These are phyloP conservation scores for Panus rudis DNA, from an alignment of 768 basidiomycete species.

Conservation along the genomic window DNA sequence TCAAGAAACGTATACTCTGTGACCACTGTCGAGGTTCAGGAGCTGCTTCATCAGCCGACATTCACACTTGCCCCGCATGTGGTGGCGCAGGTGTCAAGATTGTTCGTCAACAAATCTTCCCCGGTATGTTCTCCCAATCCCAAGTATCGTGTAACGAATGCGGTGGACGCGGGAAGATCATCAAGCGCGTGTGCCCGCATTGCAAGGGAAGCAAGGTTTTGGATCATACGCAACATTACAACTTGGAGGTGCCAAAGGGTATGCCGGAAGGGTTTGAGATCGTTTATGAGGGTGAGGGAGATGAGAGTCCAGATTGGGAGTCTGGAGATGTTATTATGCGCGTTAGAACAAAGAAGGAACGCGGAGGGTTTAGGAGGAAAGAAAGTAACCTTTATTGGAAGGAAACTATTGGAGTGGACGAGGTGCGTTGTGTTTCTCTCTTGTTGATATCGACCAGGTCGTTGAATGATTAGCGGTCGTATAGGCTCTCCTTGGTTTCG, in stretches of 20 bases:
- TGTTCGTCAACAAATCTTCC: conserved; percentile 90
- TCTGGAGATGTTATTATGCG: conserved; percentile 88
- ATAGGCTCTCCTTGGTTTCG: conserved; percentile 95
- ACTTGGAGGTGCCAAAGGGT: conserved; percentile 79
- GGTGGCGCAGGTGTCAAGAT: conserved; percentile 81
- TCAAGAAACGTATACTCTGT: conserved; percentile 88
- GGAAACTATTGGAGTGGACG: conserved; percentile 85
- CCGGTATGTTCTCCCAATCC: conserved; percentile 90
- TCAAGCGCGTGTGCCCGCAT: conserved; percentile 73
- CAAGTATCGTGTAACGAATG: conserved; percentile 83
- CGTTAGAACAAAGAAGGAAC: conserved; percentile 69
- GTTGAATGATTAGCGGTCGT: conserved; percentile 5
- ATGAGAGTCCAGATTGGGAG: conserved; percentile 95
- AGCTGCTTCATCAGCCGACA: conserved; percentile 82
- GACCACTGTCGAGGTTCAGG: conserved; percentile 96
- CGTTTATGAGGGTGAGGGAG: conserved; percentile 92
- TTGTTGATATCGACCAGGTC: conserved; percentile 1
- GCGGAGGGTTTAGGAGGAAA: conserved; percentile 83
- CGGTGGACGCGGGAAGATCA: conserved; percentile 73
- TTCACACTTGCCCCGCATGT: conserved; percentile 82
- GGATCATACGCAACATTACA: conserved; percentile 74
- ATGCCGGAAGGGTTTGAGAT: conserved; percentile 93
- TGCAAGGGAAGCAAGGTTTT: conserved; percentile 79
- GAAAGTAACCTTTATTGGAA: conserved; percentile 89
- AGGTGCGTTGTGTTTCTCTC: conserved; percentile 45